Conservation (phyloP, 164 flowering plant genomes). For the Stephania yunnanensis region DNA sequence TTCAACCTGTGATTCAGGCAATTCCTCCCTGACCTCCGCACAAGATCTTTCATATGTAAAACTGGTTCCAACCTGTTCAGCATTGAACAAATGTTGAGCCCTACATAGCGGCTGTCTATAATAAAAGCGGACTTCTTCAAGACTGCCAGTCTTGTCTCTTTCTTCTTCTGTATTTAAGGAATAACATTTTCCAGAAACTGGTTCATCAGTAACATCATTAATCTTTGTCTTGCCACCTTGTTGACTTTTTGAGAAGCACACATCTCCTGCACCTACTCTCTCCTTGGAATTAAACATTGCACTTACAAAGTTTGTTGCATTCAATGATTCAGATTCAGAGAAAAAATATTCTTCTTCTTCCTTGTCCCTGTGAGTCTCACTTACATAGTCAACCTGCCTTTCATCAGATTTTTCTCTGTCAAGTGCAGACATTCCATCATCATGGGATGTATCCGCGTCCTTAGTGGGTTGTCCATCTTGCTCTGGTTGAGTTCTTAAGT, state of each 20-base stretch:
- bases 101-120: constrained; percentile 7
- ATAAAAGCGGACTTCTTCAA: constrained; percentile 5
- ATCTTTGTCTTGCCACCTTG: neutral
- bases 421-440: constrained; percentile 6
- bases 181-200: neutral
- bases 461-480: neutral
- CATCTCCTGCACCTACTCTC: neutral
- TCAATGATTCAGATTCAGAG: neutral
- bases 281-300: constrained; percentile 11
- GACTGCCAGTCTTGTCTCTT: neutral
- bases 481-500: neutral
- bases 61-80: constrained; percentile 7
- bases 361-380: constrained; percentile 1
- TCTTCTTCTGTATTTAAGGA: neutral
- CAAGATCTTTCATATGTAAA: neutral
- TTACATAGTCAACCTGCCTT: constrained; percentile 7
- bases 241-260: neutral
- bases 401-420: neutral
- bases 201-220: constrained; percentile 1
- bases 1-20: neutral
- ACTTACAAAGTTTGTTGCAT: constrained; percentile 5
- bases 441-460: neutral
- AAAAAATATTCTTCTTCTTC: constrained; percentile 5
- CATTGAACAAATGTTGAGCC: neutral
- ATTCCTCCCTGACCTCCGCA: neutral